Conservation (phyloP, 371 early-diverging fungal genomes). For the Fennellomyces sp. region DNA sequence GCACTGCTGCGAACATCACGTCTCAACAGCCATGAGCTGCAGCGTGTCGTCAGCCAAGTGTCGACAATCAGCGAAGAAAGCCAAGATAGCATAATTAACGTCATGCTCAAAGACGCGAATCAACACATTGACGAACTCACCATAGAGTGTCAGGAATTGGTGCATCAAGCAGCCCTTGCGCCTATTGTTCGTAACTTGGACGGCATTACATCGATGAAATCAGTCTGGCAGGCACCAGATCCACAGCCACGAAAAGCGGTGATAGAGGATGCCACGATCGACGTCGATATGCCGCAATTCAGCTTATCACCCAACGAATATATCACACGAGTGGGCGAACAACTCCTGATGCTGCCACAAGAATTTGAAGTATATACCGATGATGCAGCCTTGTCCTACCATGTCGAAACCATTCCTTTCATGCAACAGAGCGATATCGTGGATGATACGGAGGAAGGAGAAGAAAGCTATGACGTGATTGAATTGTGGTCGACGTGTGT, state of each 20-base stretch:
- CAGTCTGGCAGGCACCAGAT: slow-evolving; percentile 30
- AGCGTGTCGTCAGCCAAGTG: slow-evolving; percentile 19
- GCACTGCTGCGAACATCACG: slow-evolving; percentile 54
- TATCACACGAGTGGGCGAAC: slow-evolving; percentile 72
- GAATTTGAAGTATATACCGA: slow-evolving; percentile 70
- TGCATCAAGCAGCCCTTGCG: slow-evolving; percentile 61
- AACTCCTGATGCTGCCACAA: slow-evolving; percentile 68
- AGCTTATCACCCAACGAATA: slow-evolving; percentile 66
- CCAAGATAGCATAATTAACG: slow-evolving; percentile 10
- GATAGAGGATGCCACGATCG: slow-evolving; percentile 17
- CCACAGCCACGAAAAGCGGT: slow-evolving; percentile 18
- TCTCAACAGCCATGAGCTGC: slow-evolving; percentile 47
- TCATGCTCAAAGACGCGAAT: slow-evolving; percentile 10
- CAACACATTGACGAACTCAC: slow-evolving; percentile 30
- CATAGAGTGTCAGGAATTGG: slow-evolving; percentile 53
- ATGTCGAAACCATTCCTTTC: slow-evolving; percentile 60
- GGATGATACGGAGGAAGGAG: slow-evolving; percentile 22
- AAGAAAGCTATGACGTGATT: slow-evolving; percentile 42
- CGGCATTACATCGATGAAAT: slow-evolving; percentile 41
- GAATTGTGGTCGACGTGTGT: slow-evolving; percentile 74
- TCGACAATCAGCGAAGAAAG: slow-evolving; percentile 19
- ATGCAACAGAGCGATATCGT: slow-evolving; percentile 7
- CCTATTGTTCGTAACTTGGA: slow-evolving; percentile 54
- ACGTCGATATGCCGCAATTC: slow-evolving; percentile 56
- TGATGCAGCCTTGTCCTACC: slow-evolving; percentile 57